These are phyloP conservation scores for Eutypa lata DNA, from an alignment of 2,329 filamentous ascomycete genomes.

Conservation along the genomic window DNA sequence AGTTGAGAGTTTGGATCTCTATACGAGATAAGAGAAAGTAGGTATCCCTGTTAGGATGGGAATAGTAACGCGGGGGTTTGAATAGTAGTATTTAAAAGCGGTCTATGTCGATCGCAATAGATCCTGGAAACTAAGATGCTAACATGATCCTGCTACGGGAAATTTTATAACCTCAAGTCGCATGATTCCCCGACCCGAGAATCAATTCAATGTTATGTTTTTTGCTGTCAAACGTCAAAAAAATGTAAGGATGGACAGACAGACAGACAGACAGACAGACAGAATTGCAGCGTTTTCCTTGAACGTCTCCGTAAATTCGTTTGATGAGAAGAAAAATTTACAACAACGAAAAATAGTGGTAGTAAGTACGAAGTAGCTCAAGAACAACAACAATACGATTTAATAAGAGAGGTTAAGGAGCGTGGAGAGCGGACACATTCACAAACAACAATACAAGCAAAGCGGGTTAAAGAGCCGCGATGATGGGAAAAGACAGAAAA, in stretches of 20 bases:
- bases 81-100: slow-evolving; percentile 15
- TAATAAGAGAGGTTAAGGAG: neutral
- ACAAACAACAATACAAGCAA: neutral
- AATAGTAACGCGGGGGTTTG: slow-evolving; percentile 16
- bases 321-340: too few species aligned
- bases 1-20: neutral
- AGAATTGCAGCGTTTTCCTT: too few species aligned
- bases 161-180: slow-evolving; percentile 6
- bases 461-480: neutral
- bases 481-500: neutral
- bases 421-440: neutral
- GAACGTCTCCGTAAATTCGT: too few species aligned
- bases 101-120: slow-evolving; percentile 23
- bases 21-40: neutral
- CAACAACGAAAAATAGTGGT: too few species aligned
- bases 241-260: neutral
- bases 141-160: neutral
- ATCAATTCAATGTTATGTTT: too few species aligned
- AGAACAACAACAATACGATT: neutral
- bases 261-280: too few species aligned
- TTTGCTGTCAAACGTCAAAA: neutral
- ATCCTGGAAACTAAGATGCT: slow-evolving; percentile 5
- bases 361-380: too few species aligned
- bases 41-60: slow-evolving; percentile 11
- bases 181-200: neutral